These are phyloP conservation scores for Urostyla sp. DNA, from an alignment of 73 alveolate species.

Conservation along the genomic window DNA sequence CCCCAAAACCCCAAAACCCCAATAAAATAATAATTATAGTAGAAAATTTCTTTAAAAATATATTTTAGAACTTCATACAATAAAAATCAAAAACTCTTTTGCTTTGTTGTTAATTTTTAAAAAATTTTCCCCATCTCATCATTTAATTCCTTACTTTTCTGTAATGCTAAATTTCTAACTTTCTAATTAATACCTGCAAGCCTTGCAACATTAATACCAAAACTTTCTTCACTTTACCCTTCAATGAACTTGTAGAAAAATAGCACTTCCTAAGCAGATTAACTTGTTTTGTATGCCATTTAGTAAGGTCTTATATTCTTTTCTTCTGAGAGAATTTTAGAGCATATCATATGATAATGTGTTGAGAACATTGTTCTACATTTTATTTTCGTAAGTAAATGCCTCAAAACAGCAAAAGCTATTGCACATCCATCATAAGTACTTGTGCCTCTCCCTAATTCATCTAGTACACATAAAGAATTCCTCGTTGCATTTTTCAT, in stretches of 20 bases:
- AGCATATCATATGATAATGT: slow-evolving; percentile 95
- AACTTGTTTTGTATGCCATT: slow-evolving; percentile 77
- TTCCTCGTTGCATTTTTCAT: slow-evolving; percentile 81
- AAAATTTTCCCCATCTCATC: background rate
- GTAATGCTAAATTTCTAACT: background rate
- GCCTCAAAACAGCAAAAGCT: slow-evolving; percentile 85
- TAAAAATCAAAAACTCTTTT: too few species aligned
- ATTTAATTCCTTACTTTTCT: background rate
- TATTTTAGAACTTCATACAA: too few species aligned
- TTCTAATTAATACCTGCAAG: slow-evolving; percentile 87
- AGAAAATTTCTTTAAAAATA: too few species aligned
- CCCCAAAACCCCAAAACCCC: too few species aligned
- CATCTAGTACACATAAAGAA: slow-evolving; percentile 92
- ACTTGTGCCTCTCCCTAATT: slow-evolving; percentile 93
- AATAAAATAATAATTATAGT: too few species aligned
- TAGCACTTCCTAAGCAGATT: slow-evolving; percentile 74
- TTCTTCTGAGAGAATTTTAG: slow-evolving; percentile 79
- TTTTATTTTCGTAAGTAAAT: slow-evolving; percentile 78
- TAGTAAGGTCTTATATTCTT: slow-evolving; percentile 75
- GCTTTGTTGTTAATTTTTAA: too few species aligned
- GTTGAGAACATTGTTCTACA: slow-evolving; percentile 93
- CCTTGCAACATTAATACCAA: slow-evolving; percentile 91
- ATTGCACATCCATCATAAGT: slow-evolving; percentile 96
- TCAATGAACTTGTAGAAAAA: slow-evolving; percentile 88
- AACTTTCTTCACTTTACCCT: slow-evolving; percentile 94